Base-by-base conservation (phyloP, 2,329 filamentous ascomycete genomes). In the Aspergillus floridensis region DNA sequence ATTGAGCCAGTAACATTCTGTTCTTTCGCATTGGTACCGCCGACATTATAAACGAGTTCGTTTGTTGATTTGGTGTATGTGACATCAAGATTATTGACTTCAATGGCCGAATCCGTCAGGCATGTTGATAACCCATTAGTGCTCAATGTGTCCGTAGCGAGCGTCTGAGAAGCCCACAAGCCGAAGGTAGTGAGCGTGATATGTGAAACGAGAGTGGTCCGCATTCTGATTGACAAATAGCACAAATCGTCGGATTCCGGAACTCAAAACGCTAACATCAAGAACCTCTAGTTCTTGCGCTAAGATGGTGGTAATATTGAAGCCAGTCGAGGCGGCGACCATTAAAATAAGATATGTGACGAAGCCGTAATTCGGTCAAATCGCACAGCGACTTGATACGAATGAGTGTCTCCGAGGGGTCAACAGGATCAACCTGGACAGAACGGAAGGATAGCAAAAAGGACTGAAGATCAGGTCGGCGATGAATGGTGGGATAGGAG, bases 101-200 rank as follows among this genome's bases (percentile, higher is more conserved):
- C 83, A 68, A 98, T 87, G 67, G 84, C 77, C 59, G 81, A 74
- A 50, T 74, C 71, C 11, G 69, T 65, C 68, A 83, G 68, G 77
- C 95, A 98, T 64, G 87, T 87, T 69, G 82, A 86, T 79, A 95
- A 96, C 60, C 92, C 91, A 63, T 84, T 85, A 24, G 93, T 97
- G 72, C 88, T 85, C 59, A 99, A 84, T 59, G 96, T 81, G 66
- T 93, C 87, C 62, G 79, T 82, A 58, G 85, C 90, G 60, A 89
- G 72, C 56, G 83, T 88, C 22, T 67, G 67, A 49, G 62, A 31
- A 49, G 72, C 68, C 44, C 71, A 57, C 22, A 71, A 53, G 59
- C 65, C 65, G 64, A 73, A 62, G 35, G 66, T 67, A 53, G 72
- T 55, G 32, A 73, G 60, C 47, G 68, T 65, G 58, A 66, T 31